phyloP scores from a whole-genome alignment of 306 rosid genomes.

The Arachis stenosperma region DNA sequence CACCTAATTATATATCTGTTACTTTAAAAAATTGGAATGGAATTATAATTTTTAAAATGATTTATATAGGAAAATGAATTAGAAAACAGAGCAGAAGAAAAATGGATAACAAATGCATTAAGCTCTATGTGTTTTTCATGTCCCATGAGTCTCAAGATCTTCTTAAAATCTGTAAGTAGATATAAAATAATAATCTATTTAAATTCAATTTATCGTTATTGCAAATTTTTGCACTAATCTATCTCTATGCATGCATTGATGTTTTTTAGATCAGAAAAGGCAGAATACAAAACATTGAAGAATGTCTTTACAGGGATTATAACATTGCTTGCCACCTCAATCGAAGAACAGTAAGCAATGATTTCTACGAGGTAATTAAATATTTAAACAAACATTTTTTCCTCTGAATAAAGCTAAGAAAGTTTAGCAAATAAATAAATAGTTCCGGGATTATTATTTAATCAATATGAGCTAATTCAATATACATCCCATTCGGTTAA shows the following conservation, averaged over 20 bases:
- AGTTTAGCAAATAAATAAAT: no score
- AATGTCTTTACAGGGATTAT: constrained; percentile 33
- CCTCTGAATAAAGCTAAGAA: no score
- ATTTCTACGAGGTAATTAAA: constrained; percentile 35
- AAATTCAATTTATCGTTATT: background rate
- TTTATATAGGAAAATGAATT: constrained; percentile 35
- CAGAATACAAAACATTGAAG: constrained; percentile 17
- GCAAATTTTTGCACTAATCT: background rate
- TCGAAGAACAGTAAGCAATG: background rate
- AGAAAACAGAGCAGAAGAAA: constrained; percentile 27
- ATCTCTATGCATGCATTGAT: background rate
- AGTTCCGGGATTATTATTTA: no score
- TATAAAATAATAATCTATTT: no score
- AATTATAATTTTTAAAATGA: background rate
- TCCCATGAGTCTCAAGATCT: constrained; percentile 32
- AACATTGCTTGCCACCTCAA: constrained; percentile 18
- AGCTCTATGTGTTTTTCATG: constrained; percentile 29
- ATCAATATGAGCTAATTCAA: no score
- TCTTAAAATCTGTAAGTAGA: constrained; percentile 38
- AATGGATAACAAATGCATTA: constrained; percentile 30
- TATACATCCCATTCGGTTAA: no score
- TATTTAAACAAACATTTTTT: background rate
- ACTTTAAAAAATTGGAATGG: no score
- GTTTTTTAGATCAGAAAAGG: constrained; percentile 30
- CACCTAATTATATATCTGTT: no score